A percentile compares a stretch with the other conserved stretches of the same genome.
Evolutionary conservation across 2,329 filamentous ascomycete species (phyloP).

Genomic region (Fusarium agapanthi): DNA sequence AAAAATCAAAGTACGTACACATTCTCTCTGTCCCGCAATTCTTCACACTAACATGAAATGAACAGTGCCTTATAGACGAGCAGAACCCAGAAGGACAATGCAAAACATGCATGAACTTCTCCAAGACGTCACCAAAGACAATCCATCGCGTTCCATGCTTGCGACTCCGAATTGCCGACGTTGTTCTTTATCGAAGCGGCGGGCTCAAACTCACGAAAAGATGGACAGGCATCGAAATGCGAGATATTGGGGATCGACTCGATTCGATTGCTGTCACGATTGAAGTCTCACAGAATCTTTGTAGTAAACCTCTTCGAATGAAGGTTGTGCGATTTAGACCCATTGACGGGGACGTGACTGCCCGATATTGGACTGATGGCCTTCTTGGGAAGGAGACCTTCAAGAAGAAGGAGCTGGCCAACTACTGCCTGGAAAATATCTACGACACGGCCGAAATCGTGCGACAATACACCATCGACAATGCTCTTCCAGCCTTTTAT

Average conservation of each 20-base stretch:
- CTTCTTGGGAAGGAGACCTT: constrained; percentile 35
- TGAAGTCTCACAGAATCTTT: constrained; percentile 51
- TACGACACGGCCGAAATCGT: constrained; percentile 47
- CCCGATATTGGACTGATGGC: constrained; percentile 50
- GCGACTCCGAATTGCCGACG: constrained; percentile 54
- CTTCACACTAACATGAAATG: not conserved
- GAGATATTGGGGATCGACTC: constrained; percentile 51
- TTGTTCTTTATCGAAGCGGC: constrained; percentile 53
- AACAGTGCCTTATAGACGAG: constrained; percentile 51
- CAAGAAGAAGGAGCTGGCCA: constrained; percentile 46
- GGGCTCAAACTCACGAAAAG: constrained; percentile 55
- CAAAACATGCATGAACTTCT: constrained; percentile 50
- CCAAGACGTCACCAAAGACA: constrained; percentile 55
- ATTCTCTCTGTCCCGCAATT: not conserved
- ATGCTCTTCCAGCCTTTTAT: constrained; percentile 41
- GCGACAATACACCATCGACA: constrained; percentile 47
- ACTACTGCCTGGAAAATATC: constrained; percentile 54
- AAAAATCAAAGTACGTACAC: constrained; percentile 30
- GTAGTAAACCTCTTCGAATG: constrained; percentile 48
- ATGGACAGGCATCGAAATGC: constrained; percentile 53
- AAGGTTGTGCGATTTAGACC: constrained; percentile 54
- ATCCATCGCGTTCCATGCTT: constrained; percentile 57
- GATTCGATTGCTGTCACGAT: constrained; percentile 45
- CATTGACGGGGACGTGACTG: constrained; percentile 48
- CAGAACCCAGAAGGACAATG: constrained; percentile 48